phyloP scores from a whole-genome alignment of 345 rosid genomes.

The Adansonia digitata region DNA sequence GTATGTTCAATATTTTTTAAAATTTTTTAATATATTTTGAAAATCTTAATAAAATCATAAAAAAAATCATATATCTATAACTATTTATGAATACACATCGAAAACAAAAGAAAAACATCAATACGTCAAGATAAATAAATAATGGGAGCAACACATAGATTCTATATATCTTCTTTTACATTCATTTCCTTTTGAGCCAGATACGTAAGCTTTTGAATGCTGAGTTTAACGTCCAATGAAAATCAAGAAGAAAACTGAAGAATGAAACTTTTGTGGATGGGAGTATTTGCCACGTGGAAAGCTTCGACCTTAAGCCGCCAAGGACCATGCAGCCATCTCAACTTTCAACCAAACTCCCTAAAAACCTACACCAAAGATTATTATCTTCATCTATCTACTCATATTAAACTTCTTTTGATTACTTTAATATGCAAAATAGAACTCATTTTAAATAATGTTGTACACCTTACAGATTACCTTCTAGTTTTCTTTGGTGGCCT shows the following conservation, averaged over 20 bases:
- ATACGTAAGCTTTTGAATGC: neutral
- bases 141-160: too few relatives aligned
- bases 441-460: neutral
- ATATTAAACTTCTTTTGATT: neutral
- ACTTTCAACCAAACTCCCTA: neutral
- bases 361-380: conserved; percentile 15
- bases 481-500: conserved; percentile 4
- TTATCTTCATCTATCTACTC: conserved; percentile 4
- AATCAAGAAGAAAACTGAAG: neutral
- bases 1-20: too few relatives aligned
- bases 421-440: conserved; percentile 22
- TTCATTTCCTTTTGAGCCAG: neutral
- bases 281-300: conserved; percentile 26
- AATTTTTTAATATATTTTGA: too few relatives aligned
- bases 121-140: too few relatives aligned
- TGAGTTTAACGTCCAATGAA: neutral
- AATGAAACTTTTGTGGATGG: conserved; percentile 31
- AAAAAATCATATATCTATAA: too few relatives aligned
- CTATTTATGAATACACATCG: too few relatives aligned
- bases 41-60: too few relatives aligned
- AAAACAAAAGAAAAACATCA: too few relatives aligned
- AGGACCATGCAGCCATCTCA: conserved; percentile 12
- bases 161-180: neutral
- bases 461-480: neutral
- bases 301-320: conserved; percentile 22